Percentiles rank a stretch among this genome's conserved stretches.
Evolutionary conservation across 2,329 filamentous ascomycete genomes (phyloP).

Genomic region (Pseudocercospora pini-densiflorae): DNA sequence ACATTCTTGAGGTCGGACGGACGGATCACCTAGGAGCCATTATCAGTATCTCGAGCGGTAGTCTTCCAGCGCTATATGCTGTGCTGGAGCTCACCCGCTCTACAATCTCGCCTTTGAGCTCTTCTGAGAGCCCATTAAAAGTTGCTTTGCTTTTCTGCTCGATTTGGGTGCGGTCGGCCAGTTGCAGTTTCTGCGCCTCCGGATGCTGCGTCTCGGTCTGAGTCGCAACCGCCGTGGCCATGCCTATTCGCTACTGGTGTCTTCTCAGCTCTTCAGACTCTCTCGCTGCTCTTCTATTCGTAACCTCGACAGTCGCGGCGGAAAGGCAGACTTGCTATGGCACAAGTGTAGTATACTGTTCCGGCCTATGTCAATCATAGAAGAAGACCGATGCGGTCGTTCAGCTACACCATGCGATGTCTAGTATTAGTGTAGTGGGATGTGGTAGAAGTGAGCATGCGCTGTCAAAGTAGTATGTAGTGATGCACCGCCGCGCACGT

Average conservation of each 20-base stretch:
- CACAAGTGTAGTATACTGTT: conserved; percentile 12
- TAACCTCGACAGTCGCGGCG: conserved; percentile 19
- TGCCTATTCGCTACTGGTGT: conserved; percentile 8
- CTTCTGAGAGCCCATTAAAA: conserved; percentile 31
- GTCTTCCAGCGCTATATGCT: not conserved
- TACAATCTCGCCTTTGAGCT: conserved; percentile 33
- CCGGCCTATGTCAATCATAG: conserved; percentile 7
- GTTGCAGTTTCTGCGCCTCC: conserved; percentile 9
- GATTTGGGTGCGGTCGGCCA: conserved; percentile 2
- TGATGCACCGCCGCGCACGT: not conserved
- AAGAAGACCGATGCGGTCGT: not conserved
- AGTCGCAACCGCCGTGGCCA: conserved; percentile 29
- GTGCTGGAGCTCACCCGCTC: conserved; percentile 28
- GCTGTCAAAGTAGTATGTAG: not conserved
- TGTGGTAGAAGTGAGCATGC: not conserved
- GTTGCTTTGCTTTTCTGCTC: conserved; percentile 17
- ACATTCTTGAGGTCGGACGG: conserved; percentile 54
- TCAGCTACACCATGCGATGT: not conserved
- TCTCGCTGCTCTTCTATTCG: not conserved
- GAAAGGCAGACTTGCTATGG: conserved; percentile 16
- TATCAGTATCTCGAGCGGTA: conserved; percentile 14
- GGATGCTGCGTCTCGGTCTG: conserved; percentile 26
- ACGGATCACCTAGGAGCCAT: conserved; percentile 44
- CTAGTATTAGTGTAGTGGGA: not conserved
- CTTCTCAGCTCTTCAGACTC: not conserved